Evolutionary conservation across 225 moss, liverwort and hornwort species (phyloP), one percentile per base, ranked within the genome.

Genomic region (Lunularia cruciata): DNA sequence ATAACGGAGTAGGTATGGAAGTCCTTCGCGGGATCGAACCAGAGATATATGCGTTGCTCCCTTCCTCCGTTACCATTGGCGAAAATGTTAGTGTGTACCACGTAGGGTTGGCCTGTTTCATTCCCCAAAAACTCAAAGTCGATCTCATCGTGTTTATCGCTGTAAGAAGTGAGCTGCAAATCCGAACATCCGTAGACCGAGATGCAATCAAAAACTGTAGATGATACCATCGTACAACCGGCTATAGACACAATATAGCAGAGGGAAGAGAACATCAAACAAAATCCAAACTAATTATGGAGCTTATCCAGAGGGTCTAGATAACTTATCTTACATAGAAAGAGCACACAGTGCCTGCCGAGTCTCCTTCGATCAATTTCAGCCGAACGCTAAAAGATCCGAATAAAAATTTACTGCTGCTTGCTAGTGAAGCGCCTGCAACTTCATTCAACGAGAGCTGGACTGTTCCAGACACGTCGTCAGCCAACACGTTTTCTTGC

Each of bases 61-160:
- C 84, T 66, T 52, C 82, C 68, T 25, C 87, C 87, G 2, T 70
- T 66, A 9, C 87, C 87, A 60, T 54, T 84, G 52, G 86, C 81
- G 40, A 84, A 87, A 9, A 87, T 74, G 49, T 87, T 87, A 4
- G 86, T 87, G 59, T 87, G 87, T 63, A 87, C 56, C 20, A 87
- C 60, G 68, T 79, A 82, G 1, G 84, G 84, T 63, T 87, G 47
- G 23, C 82, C 82, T 3, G 77, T 73, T 1, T 45, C 0, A 54
- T 86, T 86, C 32, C 86, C 86, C 2, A 86, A 73, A 48, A 86
- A 86, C 70, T 86, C 86, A 6, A 84, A 82, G 46, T 87, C 84
- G 10, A 87, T 75, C 74, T 87, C 87, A 37, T 87, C 87, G 30
- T 87, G 87, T 26, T 39, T 66, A 20, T 70, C 68, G 77, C 81